Evolutionary conservation across 345 rosid species (phyloP).

Genomic region (Schrenkiella parvula): DNA sequence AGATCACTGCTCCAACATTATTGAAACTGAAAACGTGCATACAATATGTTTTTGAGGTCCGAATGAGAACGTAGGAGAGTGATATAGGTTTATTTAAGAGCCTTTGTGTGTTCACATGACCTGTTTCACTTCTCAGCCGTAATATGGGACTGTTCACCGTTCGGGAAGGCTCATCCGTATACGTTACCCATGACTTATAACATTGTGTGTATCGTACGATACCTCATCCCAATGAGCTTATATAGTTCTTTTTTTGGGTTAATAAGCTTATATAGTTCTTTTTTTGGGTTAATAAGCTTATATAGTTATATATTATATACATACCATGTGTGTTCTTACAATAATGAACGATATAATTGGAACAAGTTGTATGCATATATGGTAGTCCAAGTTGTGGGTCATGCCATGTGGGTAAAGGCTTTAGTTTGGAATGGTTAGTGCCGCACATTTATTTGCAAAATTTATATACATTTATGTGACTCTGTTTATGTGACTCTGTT

Average conservation of each 20-base stretch:
- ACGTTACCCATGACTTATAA: background rate
- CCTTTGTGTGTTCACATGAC: background rate
- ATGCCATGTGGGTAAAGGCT: slow-evolving; percentile 15
- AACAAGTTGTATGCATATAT: background rate
- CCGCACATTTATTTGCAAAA: background rate
- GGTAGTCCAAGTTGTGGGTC: slow-evolving; percentile 23
- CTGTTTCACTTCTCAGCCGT: background rate
- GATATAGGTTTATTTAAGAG: no score
- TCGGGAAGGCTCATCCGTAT: background rate
- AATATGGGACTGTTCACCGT: background rate
- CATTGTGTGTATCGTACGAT: background rate
- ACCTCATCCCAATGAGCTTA: background rate
- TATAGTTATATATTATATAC: background rate
- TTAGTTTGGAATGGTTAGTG: slow-evolving; percentile 10
- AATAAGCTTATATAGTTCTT: background rate
- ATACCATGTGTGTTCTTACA: background rate
- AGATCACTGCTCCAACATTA: no score
- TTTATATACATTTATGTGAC: no score
- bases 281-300: background rate
- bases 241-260: no score
- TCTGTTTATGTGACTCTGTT: no score
- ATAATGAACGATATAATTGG: background rate
- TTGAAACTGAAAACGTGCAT: no score
- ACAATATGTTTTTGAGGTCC: no score
- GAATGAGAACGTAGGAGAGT: no score